Conservation (phyloP, 1,284 basidiomycete species). For the Singerocomus rubriflavus region DNA sequence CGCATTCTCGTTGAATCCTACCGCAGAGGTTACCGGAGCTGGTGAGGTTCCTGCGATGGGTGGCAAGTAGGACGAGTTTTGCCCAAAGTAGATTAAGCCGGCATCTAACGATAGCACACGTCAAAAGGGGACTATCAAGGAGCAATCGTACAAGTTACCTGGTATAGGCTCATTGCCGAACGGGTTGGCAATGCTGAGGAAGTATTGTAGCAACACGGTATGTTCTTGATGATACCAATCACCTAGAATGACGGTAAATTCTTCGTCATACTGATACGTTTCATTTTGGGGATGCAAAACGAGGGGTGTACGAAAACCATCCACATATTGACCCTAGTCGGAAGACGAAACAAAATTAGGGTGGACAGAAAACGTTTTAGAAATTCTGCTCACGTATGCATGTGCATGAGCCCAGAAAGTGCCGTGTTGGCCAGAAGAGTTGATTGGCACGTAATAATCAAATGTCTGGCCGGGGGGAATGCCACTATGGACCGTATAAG, state of each 20-base stretch:
- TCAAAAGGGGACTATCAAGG: not conserved
- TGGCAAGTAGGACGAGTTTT: constrained; percentile 68
- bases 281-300: constrained; percentile 69
- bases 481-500: constrained; percentile 48
- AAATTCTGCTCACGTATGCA: constrained; percentile 40
- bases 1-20: constrained; percentile 85
- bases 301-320: constrained; percentile 78
- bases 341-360: not conserved
- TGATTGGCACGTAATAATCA: constrained; percentile 79
- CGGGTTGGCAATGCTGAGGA: constrained; percentile 76
- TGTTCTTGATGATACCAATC: constrained; percentile 89
- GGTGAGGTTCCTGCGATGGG: constrained; percentile 52
- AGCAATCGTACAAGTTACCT: constrained; percentile 37
- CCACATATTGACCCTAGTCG: constrained; percentile 78
- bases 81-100: constrained; percentile 80
- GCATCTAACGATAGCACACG: constrained; percentile 50
- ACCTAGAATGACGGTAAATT: constrained; percentile 81
- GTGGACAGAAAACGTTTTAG: not conserved
- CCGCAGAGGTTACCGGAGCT: constrained; percentile 47
- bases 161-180: constrained; percentile 88
- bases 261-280: constrained; percentile 80
- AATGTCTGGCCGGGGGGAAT: constrained; percentile 77
- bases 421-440: constrained; percentile 70
- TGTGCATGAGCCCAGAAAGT: constrained; percentile 91
- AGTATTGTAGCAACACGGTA: constrained; percentile 58